A percentile compares a stretch with the other conserved stretches of the same genome.
phyloP scores from a whole-genome alignment of 345 rosid genomes.

The Gossypium turneri region DNA sequence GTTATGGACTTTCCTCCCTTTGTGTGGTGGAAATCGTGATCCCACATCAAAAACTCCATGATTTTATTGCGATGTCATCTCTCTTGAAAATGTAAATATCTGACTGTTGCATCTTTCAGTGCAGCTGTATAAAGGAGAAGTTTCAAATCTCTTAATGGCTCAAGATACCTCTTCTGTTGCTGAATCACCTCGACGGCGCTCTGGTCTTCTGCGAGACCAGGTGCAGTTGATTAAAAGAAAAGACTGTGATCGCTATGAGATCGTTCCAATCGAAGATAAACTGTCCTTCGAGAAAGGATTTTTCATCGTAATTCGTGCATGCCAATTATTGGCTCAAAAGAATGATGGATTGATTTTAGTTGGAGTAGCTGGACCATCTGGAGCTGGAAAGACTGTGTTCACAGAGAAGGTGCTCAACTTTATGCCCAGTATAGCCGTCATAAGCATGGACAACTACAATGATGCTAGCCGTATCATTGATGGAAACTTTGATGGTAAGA shows the following conservation, averaged over 20 bases:
- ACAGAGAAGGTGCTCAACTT: conserved; percentile 88
- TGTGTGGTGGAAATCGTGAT: background rate
- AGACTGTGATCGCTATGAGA: conserved; percentile 73
- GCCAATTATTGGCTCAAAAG: conserved; percentile 86
- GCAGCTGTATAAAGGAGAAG: background rate
- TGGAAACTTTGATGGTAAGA: conserved; percentile 93
- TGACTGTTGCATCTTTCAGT: conserved; percentile 8
- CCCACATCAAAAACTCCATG: background rate
- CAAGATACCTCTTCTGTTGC: conserved; percentile 46
- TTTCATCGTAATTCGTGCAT: conserved; percentile 82
- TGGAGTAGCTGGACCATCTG: conserved; percentile 98
- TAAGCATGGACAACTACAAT: conserved; percentile 91
- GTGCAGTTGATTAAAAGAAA: conserved; percentile 70
- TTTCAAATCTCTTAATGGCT: conserved; percentile 39
- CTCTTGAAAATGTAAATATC: background rate
- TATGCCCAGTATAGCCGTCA: conserved; percentile 91
- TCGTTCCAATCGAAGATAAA: conserved; percentile 67
- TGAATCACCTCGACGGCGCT: conserved; percentile 76
- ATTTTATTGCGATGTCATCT: background rate
- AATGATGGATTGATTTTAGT: conserved; percentile 85
- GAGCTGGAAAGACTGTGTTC: conserved; percentile 96
- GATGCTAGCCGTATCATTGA: conserved; percentile 84
- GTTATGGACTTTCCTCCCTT: background rate
- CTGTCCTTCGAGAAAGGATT: conserved; percentile 94
- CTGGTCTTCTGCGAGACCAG: conserved; percentile 84